These are phyloP conservation scores for Pichia exigua DNA, from an alignment of 805 yeast genomes.

Conservation along the genomic window DNA sequence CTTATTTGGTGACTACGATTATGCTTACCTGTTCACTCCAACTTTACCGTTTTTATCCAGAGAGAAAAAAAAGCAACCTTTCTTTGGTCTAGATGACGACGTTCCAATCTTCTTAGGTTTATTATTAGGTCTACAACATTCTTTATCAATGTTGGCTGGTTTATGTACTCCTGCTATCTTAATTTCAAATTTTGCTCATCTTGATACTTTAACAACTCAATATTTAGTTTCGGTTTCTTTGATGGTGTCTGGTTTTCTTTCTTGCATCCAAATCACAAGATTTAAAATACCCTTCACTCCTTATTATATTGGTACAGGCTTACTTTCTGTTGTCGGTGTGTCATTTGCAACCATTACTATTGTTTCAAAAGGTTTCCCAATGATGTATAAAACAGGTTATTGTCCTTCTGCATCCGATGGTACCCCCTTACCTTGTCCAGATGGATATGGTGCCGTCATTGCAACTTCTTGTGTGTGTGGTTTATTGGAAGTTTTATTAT, in stretches of 20 bases:
- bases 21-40: constrained; percentile 72
- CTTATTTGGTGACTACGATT: constrained; percentile 80
- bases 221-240: constrained; percentile 66
- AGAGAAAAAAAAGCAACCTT: constrained; percentile 53
- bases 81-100: constrained; percentile 71
- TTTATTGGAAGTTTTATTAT: constrained; percentile 59
- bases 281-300: constrained; percentile 68
- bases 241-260: constrained; percentile 63
- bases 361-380: constrained; percentile 65
- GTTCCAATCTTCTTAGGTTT: constrained; percentile 78
- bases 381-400: constrained; percentile 67
- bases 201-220: constrained; percentile 42
- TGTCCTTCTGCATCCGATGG: constrained; percentile 65
- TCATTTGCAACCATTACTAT: constrained; percentile 84
- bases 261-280: constrained; percentile 71
- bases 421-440: constrained; percentile 67
- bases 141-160: constrained; percentile 89
- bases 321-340: constrained; percentile 85
- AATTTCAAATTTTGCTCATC: constrained; percentile 56
- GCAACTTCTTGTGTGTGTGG: constrained; percentile 79
- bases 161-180: constrained; percentile 77
- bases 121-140: constrained; percentile 78
- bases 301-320: constrained; percentile 79
- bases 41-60: constrained; percentile 57
- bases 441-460: constrained; percentile 81